Percentiles rank a stretch among this genome's conserved stretches.
Evolutionary conservation across 2,329 filamentous ascomycete species (phyloP).

Genomic region (Scytalidium lignicola): DNA sequence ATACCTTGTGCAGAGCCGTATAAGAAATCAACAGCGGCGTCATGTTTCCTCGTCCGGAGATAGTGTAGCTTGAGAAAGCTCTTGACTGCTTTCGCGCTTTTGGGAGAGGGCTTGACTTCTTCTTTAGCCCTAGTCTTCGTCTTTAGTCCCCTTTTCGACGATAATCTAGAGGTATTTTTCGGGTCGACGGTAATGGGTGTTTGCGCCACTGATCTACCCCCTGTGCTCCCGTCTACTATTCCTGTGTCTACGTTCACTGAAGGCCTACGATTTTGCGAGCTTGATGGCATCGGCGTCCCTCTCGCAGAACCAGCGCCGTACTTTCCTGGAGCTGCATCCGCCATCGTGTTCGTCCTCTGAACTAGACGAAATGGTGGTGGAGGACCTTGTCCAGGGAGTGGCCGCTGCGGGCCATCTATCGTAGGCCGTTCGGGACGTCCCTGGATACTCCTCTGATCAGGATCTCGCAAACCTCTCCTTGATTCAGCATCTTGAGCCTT

Average conservation of each 20-base stretch:
- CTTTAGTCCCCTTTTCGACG: neutral
- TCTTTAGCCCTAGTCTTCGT: constrained; percentile 4
- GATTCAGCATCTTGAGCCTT: neutral
- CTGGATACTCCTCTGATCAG: neutral
- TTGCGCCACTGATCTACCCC: neutral
- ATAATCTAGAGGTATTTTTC: neutral
- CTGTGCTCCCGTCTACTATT: neutral
- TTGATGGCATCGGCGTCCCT: neutral
- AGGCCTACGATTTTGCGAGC: neutral
- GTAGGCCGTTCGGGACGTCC: neutral
- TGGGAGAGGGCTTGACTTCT: constrained; percentile 3
- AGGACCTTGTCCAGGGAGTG: too few species aligned
- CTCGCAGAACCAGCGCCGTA: neutral
- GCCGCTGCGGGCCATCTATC: neutral
- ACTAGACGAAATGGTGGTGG: neutral
- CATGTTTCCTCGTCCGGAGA: constrained; percentile 17
- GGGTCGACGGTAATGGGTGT: neutral
- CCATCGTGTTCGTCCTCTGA: neutral
- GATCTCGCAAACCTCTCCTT: neutral
- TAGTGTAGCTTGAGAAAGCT: constrained; percentile 19
- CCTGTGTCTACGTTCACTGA: neutral
- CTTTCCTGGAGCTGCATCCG: neutral
- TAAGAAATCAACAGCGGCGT: constrained; percentile 19
- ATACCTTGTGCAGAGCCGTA: constrained; percentile 18
- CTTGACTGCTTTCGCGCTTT: constrained; percentile 8